phyloP scores from a whole-genome alignment of 345 rosid species.

The Angophora floribunda region DNA sequence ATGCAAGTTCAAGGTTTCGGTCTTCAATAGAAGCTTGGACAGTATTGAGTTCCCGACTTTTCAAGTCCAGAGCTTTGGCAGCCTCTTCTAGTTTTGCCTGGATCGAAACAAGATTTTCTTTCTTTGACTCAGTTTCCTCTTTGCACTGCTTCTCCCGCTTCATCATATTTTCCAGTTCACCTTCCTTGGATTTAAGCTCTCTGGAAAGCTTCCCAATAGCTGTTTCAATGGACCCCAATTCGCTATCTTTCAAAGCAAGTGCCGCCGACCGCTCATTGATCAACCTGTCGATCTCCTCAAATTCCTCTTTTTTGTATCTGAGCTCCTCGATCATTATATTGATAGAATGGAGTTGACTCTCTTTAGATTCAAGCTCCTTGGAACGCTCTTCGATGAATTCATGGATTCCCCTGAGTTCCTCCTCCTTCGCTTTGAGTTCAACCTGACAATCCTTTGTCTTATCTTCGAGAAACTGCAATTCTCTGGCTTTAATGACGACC shows the following conservation, averaged over 20 bases:
- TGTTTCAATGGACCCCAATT: not conserved
- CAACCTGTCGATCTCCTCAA: not conserved
- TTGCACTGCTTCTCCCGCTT: not conserved
- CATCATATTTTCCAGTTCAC: not conserved
- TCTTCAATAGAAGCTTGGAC: not conserved
- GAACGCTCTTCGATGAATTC: not conserved
- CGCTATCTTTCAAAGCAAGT: not conserved
- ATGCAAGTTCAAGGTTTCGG: not conserved
- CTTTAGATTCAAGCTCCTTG: not conserved
- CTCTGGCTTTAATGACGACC: not conserved
- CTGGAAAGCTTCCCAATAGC: not conserved
- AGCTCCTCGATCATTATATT: not conserved
- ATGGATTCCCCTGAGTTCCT: not conserved
- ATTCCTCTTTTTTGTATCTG: not conserved
- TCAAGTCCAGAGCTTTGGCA: not conserved
- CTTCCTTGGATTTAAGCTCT: not conserved
- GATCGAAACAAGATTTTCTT: not conserved
- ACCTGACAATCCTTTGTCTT: not conserved
- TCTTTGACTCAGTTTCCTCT: not conserved
- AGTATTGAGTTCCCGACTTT: not conserved
- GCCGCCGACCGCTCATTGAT: not conserved
- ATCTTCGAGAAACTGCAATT: not conserved
- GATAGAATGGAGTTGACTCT: not conserved
- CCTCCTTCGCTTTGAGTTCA: not conserved
- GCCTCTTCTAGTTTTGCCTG: not conserved